These are phyloP conservation scores for Ceratopteris richardii DNA, from an alignment of 75 land plant species.

Conservation along the genomic window DNA sequence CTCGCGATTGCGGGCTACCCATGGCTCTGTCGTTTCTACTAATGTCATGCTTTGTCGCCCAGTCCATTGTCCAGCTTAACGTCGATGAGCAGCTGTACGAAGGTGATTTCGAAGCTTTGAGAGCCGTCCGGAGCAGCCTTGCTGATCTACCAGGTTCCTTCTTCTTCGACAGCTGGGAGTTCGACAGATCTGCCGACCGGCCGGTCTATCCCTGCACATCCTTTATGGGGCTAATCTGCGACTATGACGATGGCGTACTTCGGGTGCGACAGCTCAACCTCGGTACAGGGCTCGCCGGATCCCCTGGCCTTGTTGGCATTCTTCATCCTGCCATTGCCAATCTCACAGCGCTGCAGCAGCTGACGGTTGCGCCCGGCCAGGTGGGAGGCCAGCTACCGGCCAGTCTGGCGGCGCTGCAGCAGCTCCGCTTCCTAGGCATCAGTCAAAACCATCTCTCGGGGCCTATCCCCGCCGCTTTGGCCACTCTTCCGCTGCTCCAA, in stretches of 20 bases:
- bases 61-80: no score
- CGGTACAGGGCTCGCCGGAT: conserved; percentile 41
- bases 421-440: conserved; percentile 11
- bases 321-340: conserved; percentile 33
- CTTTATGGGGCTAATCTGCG: conserved; percentile 46
- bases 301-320: conserved; percentile 41
- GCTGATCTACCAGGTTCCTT: conserved; percentile 24
- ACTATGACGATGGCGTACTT: background rate
- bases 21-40: no score
- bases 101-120: conserved; percentile 18
- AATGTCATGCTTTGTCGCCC: no score
- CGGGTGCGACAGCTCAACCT: conserved; percentile 33
- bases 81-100: background rate
- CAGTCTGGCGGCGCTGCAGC: conserved; percentile 16
- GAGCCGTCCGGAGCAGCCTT: conserved; percentile 18
- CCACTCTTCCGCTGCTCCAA: no score
- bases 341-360: conserved; percentile 34
- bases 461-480: no score
- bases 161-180: conserved; percentile 50
- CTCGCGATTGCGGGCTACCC: no score
- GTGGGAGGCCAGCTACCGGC: conserved; percentile 49
- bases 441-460: no score
- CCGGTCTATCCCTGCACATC: conserved; percentile 39
- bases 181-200: conserved; percentile 1
- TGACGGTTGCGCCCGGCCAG: conserved; percentile 37